phyloP scores from a whole-genome alignment of 2,329 filamentous ascomycete species.

The Fusarium siculi region DNA sequence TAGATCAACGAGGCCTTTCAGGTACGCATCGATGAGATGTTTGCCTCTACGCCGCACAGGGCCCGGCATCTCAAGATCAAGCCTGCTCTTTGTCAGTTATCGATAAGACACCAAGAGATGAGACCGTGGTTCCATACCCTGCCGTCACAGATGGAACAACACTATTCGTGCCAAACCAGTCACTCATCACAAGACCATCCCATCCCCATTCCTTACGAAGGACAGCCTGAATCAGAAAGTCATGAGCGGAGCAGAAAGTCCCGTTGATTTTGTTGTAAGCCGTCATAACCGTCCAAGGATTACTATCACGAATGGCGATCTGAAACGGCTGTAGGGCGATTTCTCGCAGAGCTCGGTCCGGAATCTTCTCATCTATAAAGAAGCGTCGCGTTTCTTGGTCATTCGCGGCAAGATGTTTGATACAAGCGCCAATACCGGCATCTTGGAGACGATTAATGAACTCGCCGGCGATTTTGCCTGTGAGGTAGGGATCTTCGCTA shows the following conservation, averaged over 20 bases:
- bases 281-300: constrained; percentile 55
- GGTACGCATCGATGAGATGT: constrained; percentile 19
- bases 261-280: constrained; percentile 59
- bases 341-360: constrained; percentile 32
- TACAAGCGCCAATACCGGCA: constrained; percentile 51
- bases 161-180: constrained; percentile 52
- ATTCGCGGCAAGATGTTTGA: constrained; percentile 56
- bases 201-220: constrained; percentile 57
- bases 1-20: constrained; percentile 6
- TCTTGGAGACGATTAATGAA: constrained; percentile 50
- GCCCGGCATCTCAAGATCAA: constrained; percentile 34
- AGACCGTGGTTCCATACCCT: not conserved
- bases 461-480: constrained; percentile 47
- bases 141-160: constrained; percentile 46
- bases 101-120: not conserved
- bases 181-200: constrained; percentile 57
- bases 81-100: not conserved
- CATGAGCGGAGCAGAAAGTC: constrained; percentile 53
- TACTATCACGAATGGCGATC: constrained; percentile 52
- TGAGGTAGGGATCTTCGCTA: constrained; percentile 53
- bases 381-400: constrained; percentile 42
- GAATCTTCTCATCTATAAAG: constrained; percentile 24
- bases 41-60: constrained; percentile 18
- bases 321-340: constrained; percentile 57
- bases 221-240: constrained; percentile 51